phyloP scores from a whole-genome alignment of 176 grass and related monocot genomes.

The Aegilops longissima region DNA sequence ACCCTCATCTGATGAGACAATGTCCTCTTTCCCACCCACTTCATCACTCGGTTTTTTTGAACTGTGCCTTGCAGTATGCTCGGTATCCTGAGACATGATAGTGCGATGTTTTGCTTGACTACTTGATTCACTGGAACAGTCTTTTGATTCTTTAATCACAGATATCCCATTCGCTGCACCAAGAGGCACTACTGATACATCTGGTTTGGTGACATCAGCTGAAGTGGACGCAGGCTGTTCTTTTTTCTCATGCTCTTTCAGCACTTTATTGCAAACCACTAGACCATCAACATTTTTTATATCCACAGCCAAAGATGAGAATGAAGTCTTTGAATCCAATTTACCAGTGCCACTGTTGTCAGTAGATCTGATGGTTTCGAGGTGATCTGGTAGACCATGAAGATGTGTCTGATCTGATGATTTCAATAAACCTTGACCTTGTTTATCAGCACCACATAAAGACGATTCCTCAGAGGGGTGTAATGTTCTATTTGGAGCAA shows the following conservation, averaged over 20 bases:
- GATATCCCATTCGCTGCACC: conserved; percentile 21
- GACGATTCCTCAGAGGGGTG: conserved; percentile 21
- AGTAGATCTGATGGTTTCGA: conserved; percentile 26
- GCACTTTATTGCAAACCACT: conserved; percentile 24
- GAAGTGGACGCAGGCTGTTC: conserved; percentile 14
- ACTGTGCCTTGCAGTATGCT: conserved; percentile 30
- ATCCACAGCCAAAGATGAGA: background rate
- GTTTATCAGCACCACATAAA: too few species aligned
- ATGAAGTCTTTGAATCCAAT: conserved; percentile 16
- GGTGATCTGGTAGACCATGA: background rate
- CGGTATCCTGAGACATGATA: conserved; percentile 18
- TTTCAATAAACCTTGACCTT: background rate
- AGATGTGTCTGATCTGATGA: conserved; percentile 27
- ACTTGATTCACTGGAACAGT: conserved; percentile 44
- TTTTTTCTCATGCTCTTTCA: conserved; percentile 37
- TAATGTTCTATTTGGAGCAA: conserved; percentile 16
- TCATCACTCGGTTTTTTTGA: conserved; percentile 35
- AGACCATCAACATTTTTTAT: conserved; percentile 1
- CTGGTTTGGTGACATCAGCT: conserved; percentile 24
- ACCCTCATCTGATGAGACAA: conserved; percentile 46
- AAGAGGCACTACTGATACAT: conserved; percentile 24
- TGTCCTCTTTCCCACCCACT: conserved; percentile 30
- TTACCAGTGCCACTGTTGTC: conserved; percentile 14
- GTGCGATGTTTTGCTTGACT: conserved; percentile 22
- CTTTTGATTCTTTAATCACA: conserved; percentile 40